Evolutionary conservation across 139 green algal genomes (phyloP).

Genomic region (Edaphochlamys debaryana): DNA sequence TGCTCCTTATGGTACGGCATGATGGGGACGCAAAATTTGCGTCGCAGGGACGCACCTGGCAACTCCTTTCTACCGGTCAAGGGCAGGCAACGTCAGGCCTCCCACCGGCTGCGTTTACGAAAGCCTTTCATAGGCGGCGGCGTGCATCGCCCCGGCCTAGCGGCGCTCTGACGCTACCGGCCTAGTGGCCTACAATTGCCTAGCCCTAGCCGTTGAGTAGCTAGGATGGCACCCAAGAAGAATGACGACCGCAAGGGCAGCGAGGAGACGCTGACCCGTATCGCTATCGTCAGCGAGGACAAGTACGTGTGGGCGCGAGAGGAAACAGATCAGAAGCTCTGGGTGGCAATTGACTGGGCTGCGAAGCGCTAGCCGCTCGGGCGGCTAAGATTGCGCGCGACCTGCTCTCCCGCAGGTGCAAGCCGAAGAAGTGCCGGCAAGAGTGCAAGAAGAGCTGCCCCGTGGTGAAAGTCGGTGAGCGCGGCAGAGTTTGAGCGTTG

Average conservation of each 20-base stretch:
- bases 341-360: background rate
- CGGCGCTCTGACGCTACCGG: no score
- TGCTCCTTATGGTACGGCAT: no score
- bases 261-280: slow-evolving; percentile 92
- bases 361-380: no score
- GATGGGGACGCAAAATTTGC: no score
- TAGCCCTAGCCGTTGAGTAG: no score
- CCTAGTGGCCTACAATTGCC: no score
- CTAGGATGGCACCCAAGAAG: slow-evolving; percentile 82
- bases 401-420: slow-evolving; percentile 88
- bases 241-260: slow-evolving; percentile 77
- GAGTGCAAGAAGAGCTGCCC: slow-evolving; percentile 99
- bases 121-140: no score
- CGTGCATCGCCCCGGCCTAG: no score
- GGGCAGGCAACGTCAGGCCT: no score
- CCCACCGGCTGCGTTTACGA: no score
- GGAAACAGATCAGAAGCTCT: background rate
- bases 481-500: background rate
- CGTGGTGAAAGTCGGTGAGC: slow-evolving; percentile 95
- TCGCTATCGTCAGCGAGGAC: slow-evolving; percentile 96
- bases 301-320: slow-evolving; percentile 73
- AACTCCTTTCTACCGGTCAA: no score
- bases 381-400: slow-evolving; percentile 8
- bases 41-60: no score
- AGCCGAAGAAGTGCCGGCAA: slow-evolving; percentile 99